phyloP scores from a whole-genome alignment of 1,284 basidiomycete species.

The Albatrellus sp. region DNA sequence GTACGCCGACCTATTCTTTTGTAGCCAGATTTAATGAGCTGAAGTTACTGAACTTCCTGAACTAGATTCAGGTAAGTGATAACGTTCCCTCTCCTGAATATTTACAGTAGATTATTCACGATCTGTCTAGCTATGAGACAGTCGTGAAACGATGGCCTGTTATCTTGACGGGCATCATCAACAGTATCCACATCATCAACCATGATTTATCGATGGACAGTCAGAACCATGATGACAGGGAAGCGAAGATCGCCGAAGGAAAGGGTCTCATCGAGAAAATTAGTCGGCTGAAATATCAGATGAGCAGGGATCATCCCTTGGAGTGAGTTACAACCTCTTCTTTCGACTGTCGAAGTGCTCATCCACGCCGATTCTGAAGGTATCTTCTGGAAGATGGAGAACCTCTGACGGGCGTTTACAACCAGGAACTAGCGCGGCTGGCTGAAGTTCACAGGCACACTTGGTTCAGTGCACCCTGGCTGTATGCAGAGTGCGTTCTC shows the following conservation, averaged over 20 bases:
- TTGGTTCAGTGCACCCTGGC: conserved; percentile 91
- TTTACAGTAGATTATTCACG: not conserved
- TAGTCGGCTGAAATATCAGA: conserved; percentile 80
- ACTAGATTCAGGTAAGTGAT: not conserved
- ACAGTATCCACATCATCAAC: conserved; percentile 50
- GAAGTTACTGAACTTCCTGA: not conserved
- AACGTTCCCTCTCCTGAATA: not conserved
- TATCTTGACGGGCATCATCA: conserved; percentile 74
- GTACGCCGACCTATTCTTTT: conserved; percentile 21
- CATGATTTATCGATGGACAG: conserved; percentile 32
- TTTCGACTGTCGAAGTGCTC: not conserved
- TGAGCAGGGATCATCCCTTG: conserved; percentile 71
- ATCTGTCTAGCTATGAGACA: conserved; percentile 36
- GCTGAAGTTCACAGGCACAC: conserved; percentile 42
- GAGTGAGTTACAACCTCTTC: conserved; percentile 35
- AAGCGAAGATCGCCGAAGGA: conserved; percentile 49
- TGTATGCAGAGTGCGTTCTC: conserved; percentile 75
- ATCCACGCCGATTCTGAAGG: conserved; percentile 23
- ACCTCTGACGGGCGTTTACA: conserved; percentile 57
- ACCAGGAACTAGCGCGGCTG: conserved; percentile 51
- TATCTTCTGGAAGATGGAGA: conserved; percentile 65
- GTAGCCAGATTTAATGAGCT: not conserved
- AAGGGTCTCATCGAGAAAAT: conserved; percentile 72
- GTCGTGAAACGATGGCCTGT: conserved; percentile 75
- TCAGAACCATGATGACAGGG: conserved; percentile 9